Evolutionary conservation across 768 basidiomycete species (phyloP).

Genomic region (Galerina sulciceps): DNA sequence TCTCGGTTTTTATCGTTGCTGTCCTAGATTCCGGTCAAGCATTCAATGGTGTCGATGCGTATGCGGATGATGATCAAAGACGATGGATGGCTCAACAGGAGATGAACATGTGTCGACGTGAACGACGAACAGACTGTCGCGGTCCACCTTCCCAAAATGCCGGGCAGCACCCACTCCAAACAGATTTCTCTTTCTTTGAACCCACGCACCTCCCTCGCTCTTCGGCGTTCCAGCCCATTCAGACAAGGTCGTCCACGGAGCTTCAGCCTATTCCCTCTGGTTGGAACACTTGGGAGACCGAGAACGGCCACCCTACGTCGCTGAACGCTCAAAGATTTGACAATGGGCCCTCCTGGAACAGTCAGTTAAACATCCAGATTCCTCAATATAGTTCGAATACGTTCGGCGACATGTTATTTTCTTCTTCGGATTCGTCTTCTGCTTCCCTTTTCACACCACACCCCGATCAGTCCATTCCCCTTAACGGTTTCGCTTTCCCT

Average conservation of each 20-base stretch:
- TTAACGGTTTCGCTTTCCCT: slow-evolving; percentile 30
- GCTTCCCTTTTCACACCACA: slow-evolving; percentile 26
- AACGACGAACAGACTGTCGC: slow-evolving; percentile 20
- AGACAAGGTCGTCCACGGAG: slow-evolving; percentile 6
- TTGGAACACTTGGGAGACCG: slow-evolving; percentile 23
- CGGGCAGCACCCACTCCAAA: neutral
- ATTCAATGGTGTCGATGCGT: slow-evolving; percentile 10
- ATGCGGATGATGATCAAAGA: slow-evolving; percentile 5
- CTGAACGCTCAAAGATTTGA: slow-evolving; percentile 17
- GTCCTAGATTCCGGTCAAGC: slow-evolving; percentile 15
- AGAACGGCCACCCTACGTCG: slow-evolving; percentile 16
- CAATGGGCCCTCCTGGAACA: slow-evolving; percentile 22
- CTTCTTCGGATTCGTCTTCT: slow-evolving; percentile 27
- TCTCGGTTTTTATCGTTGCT: neutral
- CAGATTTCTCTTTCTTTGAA: slow-evolving; percentile 13
- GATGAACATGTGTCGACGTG: slow-evolving; percentile 14
- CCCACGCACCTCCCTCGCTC: slow-evolving; percentile 11
- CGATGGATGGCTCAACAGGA: slow-evolving; percentile 16
- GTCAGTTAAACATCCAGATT: slow-evolving; percentile 27
- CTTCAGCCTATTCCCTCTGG: slow-evolving; percentile 10
- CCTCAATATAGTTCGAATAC: slow-evolving; percentile 28
- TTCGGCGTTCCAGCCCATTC: slow-evolving; percentile 8
- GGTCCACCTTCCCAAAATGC: neutral
- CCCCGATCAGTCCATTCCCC: slow-evolving; percentile 23
- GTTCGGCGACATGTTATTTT: slow-evolving; percentile 32